phyloP scores from a whole-genome alignment of 345 rosid species.

The Populus simonii region DNA sequence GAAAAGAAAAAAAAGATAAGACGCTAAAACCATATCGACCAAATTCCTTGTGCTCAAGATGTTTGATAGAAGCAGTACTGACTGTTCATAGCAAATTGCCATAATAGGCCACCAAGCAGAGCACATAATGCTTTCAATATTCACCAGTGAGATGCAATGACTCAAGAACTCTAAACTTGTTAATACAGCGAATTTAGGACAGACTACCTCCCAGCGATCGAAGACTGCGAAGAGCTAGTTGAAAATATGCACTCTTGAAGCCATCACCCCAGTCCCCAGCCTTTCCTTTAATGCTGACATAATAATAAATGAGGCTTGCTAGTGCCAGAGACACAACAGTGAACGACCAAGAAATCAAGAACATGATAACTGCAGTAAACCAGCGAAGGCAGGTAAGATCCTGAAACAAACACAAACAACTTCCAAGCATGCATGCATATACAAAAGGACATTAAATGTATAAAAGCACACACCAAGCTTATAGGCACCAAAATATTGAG shows the following conservation, averaged over 20 bases:
- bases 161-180: background rate
- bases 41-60: background rate
- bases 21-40: background rate
- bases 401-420: background rate
- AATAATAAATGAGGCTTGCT: slow-evolving; percentile 95
- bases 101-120: background rate
- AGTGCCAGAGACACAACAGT: slow-evolving; percentile 91
- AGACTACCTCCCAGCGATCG: slow-evolving; percentile 94
- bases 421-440: background rate
- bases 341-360: slow-evolving; percentile 98
- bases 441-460: background rate
- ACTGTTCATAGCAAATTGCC: background rate
- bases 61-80: background rate
- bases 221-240: slow-evolving; percentile 98
- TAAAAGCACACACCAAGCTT: background rate
- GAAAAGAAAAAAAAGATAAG: no score
- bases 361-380: slow-evolving; percentile 90
- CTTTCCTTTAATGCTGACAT: slow-evolving; percentile 94
- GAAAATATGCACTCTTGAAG: slow-evolving; percentile 99
- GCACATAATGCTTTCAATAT: background rate
- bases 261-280: slow-evolving; percentile 99
- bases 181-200: background rate
- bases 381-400: slow-evolving; percentile 16
- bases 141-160: background rate
- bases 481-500: background rate